Conservation (phyloP, 2,329 filamentous ascomycete genomes). For the Fusarium chaquense region DNA sequence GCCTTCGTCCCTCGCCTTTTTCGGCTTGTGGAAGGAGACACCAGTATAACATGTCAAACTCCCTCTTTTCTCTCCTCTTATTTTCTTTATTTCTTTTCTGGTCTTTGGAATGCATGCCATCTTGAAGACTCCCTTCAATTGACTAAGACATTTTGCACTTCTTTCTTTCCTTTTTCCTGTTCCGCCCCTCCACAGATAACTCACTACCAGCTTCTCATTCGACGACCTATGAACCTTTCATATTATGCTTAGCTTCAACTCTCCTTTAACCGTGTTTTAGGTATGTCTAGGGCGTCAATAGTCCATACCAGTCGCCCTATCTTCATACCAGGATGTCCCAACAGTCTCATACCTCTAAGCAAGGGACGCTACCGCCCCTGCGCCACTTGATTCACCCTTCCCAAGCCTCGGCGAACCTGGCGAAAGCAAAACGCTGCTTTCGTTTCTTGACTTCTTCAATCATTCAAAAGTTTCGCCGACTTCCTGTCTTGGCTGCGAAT, state of each 20-base stretch:
- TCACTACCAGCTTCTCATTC: neutral
- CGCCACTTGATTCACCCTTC: conserved; percentile 14
- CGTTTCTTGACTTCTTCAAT: neutral
- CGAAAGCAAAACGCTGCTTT: neutral
- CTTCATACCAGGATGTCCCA: conserved; percentile 15
- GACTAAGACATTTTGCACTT: neutral
- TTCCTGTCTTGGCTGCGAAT: neutral
- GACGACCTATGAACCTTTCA: neutral
- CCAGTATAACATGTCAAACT: neutral
- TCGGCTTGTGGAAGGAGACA: neutral
- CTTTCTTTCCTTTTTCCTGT: neutral
- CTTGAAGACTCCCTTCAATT: neutral
- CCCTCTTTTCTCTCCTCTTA: neutral
- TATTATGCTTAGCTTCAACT: neutral
- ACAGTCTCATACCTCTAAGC: conserved; percentile 10
- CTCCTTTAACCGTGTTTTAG: neutral
- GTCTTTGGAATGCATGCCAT: neutral
- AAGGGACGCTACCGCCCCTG: conserved; percentile 1
- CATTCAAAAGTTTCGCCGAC: neutral
- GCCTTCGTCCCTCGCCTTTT: neutral
- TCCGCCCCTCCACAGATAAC: neutral
- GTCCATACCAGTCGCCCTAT: conserved; percentile 1
- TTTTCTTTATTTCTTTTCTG: neutral
- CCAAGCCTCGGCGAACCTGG: neutral
- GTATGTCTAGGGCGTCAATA: neutral